Evolutionary conservation across 768 basidiomycete species (phyloP).

Genomic region (Leccinellum albellum): DNA sequence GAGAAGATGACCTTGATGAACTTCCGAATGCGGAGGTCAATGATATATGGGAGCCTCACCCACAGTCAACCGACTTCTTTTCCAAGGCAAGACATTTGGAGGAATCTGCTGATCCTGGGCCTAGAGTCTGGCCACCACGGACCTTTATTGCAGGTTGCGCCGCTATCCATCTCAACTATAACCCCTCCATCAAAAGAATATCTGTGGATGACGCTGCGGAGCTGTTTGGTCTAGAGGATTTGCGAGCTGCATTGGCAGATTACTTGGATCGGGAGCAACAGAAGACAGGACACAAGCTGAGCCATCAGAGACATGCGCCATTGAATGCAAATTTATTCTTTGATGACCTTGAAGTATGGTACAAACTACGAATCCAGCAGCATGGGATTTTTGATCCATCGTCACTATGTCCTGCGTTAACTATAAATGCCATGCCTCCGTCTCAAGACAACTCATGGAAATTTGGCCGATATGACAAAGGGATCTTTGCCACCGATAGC

Average conservation of each 20-base stretch:
- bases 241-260: not conserved
- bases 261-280: not conserved
- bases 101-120: not conserved
- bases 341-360: not conserved
- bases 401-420: not conserved
- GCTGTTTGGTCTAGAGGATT: not conserved
- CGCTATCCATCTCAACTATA: not conserved
- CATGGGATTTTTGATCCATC: not conserved
- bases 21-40: not conserved
- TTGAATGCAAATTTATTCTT: not conserved
- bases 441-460: not conserved
- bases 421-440: not conserved
- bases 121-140: not conserved
- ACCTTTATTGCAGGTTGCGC: not conserved
- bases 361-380: not conserved
- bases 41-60: not conserved
- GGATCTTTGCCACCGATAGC: not conserved
- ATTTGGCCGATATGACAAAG: not conserved
- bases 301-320: not conserved
- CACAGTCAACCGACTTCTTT: not conserved
- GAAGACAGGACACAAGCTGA: not conserved
- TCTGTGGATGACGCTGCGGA: not conserved
- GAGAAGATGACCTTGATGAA: not conserved
- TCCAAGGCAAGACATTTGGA: not conserved
- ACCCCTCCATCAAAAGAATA: not conserved